These are phyloP conservation scores for Lyophyllum semitale DNA, from an alignment of 768 basidiomycete genomes.

Conservation along the genomic window DNA sequence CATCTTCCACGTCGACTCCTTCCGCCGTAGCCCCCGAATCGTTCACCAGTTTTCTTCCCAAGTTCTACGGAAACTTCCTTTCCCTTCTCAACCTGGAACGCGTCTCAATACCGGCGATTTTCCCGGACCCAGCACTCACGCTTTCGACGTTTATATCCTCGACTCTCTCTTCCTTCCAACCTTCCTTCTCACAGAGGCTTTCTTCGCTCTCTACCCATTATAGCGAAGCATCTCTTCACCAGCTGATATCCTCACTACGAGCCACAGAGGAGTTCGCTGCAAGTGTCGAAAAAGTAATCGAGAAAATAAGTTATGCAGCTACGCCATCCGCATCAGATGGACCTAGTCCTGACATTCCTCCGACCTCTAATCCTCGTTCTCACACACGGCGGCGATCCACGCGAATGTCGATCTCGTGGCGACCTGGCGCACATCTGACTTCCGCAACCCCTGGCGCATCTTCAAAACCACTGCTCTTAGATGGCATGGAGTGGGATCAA, in stretches of 20 bases:
- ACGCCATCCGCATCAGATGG: conserved; percentile 22
- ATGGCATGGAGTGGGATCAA: conserved; percentile 80
- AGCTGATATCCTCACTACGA: conserved; percentile 71
- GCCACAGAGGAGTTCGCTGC: conserved; percentile 84
- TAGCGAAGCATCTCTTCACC: conserved; percentile 61
- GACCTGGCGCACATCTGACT: conserved; percentile 39
- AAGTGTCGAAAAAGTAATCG: conserved; percentile 71
- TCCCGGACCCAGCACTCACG: conserved; percentile 79
- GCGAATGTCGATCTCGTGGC: conserved; percentile 68
- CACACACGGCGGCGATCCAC: conserved; percentile 56
- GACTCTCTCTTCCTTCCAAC: conserved; percentile 76
- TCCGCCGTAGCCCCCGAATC: conserved; percentile 28
- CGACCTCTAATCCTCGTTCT: conserved; percentile 10
- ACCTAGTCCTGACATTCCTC: conserved; percentile 17
- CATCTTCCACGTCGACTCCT: conserved; percentile 27
- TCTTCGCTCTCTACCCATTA: conserved; percentile 66
- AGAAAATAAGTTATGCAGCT: conserved; percentile 55
- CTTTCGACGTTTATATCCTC: conserved; percentile 84
- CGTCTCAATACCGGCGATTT: conserved; percentile 76
- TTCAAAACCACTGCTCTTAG: conserved; percentile 25
- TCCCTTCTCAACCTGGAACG: conserved; percentile 70
- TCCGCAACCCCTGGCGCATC: conserved; percentile 21
- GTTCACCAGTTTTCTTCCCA: conserved; percentile 69
- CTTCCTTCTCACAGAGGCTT: conserved; percentile 80
- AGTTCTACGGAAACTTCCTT: conserved; percentile 74